A percentile compares a stretch with the other conserved stretches of the same genome.
Evolutionary conservation across 1,284 basidiomycete genomes (phyloP).

Genomic region (Trametes sp.): DNA sequence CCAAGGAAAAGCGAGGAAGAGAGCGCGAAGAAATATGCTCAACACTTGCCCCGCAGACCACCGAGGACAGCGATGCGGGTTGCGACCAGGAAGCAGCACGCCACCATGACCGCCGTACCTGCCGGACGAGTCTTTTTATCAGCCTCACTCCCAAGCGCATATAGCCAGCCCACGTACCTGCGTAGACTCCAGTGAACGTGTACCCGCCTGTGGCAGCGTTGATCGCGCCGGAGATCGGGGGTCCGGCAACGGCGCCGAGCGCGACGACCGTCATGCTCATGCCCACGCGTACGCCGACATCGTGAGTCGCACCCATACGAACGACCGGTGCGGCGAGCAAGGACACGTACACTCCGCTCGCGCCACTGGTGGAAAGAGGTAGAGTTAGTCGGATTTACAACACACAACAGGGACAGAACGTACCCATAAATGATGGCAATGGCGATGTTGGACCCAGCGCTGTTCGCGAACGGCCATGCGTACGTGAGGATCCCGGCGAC

Average conservation of each 20-base stretch:
- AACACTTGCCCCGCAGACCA: constrained; percentile 24
- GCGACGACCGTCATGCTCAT: constrained; percentile 61
- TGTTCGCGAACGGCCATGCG: constrained; percentile 63
- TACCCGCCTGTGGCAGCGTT: constrained; percentile 53
- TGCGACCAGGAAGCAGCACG: constrained; percentile 20
- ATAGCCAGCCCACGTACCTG: constrained; percentile 47
- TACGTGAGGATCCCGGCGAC: constrained; percentile 60
- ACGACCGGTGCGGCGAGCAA: constrained; percentile 63
- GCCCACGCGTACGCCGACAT: constrained; percentile 66
- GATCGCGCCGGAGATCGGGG: constrained; percentile 67
- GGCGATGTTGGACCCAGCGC: constrained; percentile 48
- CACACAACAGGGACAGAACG: constrained; percentile 16
- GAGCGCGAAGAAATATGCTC: neutral
- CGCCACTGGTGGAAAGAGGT: constrained; percentile 46
- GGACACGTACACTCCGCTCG: constrained; percentile 64
- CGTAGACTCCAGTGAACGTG: constrained; percentile 64
- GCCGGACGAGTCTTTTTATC: neutral
- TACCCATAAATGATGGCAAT: constrained; percentile 63
- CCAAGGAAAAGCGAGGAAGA: neutral
- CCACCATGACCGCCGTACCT: constrained; percentile 27
- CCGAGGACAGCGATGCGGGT: constrained; percentile 24
- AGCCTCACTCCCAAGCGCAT: neutral
- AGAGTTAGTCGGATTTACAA: neutral
- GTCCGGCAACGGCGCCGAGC: constrained; percentile 57
- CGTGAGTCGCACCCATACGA: constrained; percentile 62